A percentile compares a stretch with the other conserved stretches of the same genome.
Conservation (phyloP, 768 basidiomycete species). For the Lentinula lateritia region DNA sequence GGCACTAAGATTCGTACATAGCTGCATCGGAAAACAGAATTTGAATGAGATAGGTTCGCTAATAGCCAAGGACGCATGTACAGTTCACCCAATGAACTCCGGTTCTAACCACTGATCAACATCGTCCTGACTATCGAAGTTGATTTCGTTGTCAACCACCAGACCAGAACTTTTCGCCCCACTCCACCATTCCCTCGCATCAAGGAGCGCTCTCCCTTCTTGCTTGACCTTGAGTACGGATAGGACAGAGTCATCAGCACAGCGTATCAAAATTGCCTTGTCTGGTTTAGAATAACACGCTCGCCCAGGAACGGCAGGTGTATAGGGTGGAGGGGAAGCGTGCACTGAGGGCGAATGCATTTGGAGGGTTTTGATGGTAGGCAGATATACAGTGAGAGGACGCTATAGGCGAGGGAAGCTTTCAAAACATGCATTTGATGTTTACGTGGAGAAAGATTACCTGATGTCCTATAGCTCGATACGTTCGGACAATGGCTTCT, state of each 20-base stretch:
- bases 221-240: conserved; percentile 54
- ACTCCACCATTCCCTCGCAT: conserved; percentile 76
- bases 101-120: conserved; percentile 3
- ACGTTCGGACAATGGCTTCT: conserved; percentile 42
- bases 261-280: conserved; percentile 45
- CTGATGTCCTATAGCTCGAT: conserved; percentile 69
- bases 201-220: conserved; percentile 49
- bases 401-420: conserved; percentile 16
- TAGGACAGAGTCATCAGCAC: conserved; percentile 47
- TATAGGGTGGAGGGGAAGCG: conserved; percentile 5
- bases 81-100: neutral
- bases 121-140: conserved; percentile 3
- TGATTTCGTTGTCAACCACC: conserved; percentile 9
- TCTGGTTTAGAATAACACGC: conserved; percentile 35
- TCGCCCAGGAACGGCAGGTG: conserved; percentile 29
- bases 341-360: conserved; percentile 28
- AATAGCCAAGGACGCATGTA: neutral
- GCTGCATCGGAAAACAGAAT: neutral
- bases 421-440: neutral
- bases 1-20: no score
- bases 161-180: conserved; percentile 39
- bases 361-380: conserved; percentile 32
- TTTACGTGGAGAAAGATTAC: conserved; percentile 20
- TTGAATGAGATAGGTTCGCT: neutral
- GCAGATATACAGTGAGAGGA: conserved; percentile 26